Evolutionary conservation across 106 monocot genomes (phyloP).

Genomic region (Narthecium ossifragum): DNA sequence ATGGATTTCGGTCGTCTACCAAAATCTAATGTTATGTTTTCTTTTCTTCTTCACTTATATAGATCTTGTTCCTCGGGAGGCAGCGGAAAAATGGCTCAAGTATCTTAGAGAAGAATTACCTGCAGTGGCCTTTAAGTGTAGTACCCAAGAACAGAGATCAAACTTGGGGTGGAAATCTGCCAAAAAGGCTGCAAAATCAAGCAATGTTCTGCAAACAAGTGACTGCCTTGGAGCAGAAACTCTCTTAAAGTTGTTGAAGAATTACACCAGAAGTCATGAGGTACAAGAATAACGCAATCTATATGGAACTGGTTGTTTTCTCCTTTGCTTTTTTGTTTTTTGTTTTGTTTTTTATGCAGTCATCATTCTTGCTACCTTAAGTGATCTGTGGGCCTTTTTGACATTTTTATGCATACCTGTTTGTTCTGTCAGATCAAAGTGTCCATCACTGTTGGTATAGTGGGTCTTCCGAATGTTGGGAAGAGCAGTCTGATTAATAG

Average conservation of each 20-base stretch:
- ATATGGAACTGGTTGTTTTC: no score
- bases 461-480: conserved; percentile 98
- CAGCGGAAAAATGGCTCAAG: conserved; percentile 96
- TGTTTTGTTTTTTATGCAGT: no score
- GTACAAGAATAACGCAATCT: conserved; percentile 29
- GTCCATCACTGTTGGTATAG: conserved; percentile 86
- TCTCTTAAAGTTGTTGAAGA: conserved; percentile 88
- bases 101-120: conserved; percentile 91
- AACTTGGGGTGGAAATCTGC: conserved; percentile 82
- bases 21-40: no score
- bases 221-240: conserved; percentile 98
- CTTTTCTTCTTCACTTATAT: neutral
- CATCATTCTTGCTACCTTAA: no score
- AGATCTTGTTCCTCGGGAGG: conserved; percentile 92
- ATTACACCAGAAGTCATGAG: conserved; percentile 91
- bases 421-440: conserved; percentile 92
- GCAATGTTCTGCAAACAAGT: conserved; percentile 69
- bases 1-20: no score
- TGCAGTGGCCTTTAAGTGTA: conserved; percentile 97
- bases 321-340: no score
- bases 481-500: conserved; percentile 99
- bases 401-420: no score
- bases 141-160: conserved; percentile 84
- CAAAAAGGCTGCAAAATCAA: conserved; percentile 50
- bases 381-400: no score